Evolutionary conservation across 2,329 filamentous ascomycete genomes (phyloP), one percentile per base, ranked within the genome.

Genomic region (Sclerotinia sclerotiorum): DNA sequence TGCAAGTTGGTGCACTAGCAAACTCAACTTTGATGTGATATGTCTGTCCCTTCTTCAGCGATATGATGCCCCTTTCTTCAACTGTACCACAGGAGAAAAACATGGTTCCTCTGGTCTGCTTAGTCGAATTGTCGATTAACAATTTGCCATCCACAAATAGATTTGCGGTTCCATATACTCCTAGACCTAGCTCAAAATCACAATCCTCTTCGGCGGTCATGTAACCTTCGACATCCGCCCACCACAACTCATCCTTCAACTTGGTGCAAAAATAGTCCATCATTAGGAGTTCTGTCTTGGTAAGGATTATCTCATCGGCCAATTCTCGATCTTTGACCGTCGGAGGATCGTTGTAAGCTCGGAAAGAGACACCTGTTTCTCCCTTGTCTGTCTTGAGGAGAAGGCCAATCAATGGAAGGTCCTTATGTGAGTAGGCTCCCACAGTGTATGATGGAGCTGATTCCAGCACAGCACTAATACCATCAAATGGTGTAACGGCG

Each of bases 401-500:
- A 2, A 79, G 79, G 0, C 86, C 62, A 8, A 69, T 27, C 2
- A 69, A 44, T 56, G 88, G 88, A 1, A 89, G 81, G 70, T 87
- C 81, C 74, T 87, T 87, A 77, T 89, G 87, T 0, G 85, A 87
- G 76, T 89, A 87, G 27, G 84, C 84, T 5, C 88, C 88, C 48
- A 88, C 83, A 1, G 84, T 81, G 75, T 86, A 89, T 1, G 73
- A 72, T n/a, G 69, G 62, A 13, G 49, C n/a, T 13, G 68, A 52
- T 57, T 66, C 35, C 19, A 46, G 69, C 54, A 67, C 73, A 4
- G 55, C 70, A 61, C 63, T 70, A 48, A 93, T 91, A 8, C 90
- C 90, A 68, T 91, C 88, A 35, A 89, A 87, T 2, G 90, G 91
- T 0, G 88, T 92, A 27, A 93, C 83, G 60, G 90, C 89, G 69